phyloP scores from a whole-genome alignment of 108 stramenopile species.

The Discostella pseudostelligera region DNA sequence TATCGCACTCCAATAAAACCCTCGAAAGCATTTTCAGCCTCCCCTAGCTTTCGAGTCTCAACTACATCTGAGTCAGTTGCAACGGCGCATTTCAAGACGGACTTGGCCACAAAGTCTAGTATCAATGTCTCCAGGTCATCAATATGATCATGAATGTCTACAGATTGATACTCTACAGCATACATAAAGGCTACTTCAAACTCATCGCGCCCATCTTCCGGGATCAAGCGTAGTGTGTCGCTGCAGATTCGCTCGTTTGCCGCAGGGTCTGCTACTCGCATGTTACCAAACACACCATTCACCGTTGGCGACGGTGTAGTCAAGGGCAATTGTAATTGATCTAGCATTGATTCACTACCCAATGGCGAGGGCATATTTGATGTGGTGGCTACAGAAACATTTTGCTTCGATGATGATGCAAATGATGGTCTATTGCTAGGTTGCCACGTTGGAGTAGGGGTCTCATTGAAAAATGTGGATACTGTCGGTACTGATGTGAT shows the following conservation, averaged over 20 bases:
- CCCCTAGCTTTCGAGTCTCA: constrained; percentile 11
- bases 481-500: no score
- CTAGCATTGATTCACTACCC: no score
- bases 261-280: constrained; percentile 8
- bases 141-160: constrained; percentile 6
- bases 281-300: constrained; percentile 24
- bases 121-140: constrained; percentile 31
- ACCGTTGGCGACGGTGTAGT: background rate
- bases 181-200: constrained; percentile 33
- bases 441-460: no score
- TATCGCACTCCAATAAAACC: constrained; percentile 43
- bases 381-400: no score
- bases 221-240: constrained; percentile 3
- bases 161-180: constrained; percentile 35
- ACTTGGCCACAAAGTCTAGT: constrained; percentile 34
- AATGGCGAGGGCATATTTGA: no score
- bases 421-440: no score
- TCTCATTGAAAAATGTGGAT: no score
- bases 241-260: constrained; percentile 24
- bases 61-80: background rate
- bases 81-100: constrained; percentile 27
- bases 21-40: constrained; percentile 5
- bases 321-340: background rate
- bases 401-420: no score
- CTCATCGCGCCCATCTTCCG: constrained; percentile 12